phyloP scores from a whole-genome alignment of 306 rosid genomes.

The Luffa aegyptiaca region DNA sequence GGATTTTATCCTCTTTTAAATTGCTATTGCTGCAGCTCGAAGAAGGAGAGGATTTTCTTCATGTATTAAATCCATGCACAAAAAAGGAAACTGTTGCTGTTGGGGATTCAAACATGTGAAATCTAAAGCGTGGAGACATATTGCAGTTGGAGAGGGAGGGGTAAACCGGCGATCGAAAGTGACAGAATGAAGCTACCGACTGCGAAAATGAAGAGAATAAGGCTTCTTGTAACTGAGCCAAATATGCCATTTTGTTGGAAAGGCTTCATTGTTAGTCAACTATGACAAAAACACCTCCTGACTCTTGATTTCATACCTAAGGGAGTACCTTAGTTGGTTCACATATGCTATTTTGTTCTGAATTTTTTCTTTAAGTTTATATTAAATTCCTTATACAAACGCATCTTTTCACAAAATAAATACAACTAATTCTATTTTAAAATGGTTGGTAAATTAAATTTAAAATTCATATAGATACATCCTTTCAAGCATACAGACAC shows the following conservation, averaged over 20 bases:
- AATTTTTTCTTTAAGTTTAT: no score
- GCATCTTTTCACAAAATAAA: no score
- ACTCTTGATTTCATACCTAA: no score
- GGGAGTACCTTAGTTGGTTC: no score
- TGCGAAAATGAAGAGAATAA: not conserved
- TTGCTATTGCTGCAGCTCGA: conserved; percentile 56
- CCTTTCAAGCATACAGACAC: no score
- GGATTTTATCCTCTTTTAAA: not conserved
- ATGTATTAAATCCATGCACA: conserved; percentile 70
- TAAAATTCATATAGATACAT: no score
- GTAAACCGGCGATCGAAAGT: conserved; percentile 12
- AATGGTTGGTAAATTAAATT: no score
- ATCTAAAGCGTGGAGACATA: conserved; percentile 55
- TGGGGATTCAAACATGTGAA: conserved; percentile 78
- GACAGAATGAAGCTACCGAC: not conserved
- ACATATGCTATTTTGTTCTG: no score
- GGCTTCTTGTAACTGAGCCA: not conserved
- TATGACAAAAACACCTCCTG: no score
- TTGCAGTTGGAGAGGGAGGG: conserved; percentile 95
- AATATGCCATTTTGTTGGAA: not conserved
- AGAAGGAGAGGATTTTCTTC: conserved; percentile 72
- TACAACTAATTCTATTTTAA: no score
- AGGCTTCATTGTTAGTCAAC: not conserved
- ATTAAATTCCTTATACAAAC: no score
- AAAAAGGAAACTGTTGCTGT: conserved; percentile 67